Conservation (phyloP, 148 eudicot genomes). For the Amaranthus hypochondriacus region DNA sequence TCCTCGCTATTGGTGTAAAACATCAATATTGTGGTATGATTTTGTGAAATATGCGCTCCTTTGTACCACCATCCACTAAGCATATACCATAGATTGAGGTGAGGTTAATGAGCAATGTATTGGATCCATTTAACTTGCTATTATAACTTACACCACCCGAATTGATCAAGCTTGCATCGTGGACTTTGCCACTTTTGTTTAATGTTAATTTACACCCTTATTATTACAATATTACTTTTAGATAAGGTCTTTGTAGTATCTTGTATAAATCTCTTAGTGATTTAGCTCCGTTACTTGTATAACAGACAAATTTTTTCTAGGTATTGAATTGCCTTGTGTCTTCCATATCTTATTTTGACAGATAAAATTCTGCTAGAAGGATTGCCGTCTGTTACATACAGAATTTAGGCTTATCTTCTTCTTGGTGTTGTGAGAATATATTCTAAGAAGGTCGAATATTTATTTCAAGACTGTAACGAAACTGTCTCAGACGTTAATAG, state of each 20-base stretch:
- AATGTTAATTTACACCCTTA: too few species aligned
- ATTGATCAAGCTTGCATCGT: background rate
- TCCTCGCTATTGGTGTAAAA: background rate
- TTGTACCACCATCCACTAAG: background rate
- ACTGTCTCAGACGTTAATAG: conserved; percentile 32
- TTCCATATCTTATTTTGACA: conserved; percentile 24
- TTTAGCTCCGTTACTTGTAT: background rate
- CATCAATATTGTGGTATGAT: background rate
- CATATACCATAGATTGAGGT: background rate
- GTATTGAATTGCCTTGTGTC: conserved; percentile 3
- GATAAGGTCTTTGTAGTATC: background rate
- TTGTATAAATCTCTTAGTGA: background rate
- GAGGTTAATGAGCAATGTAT: background rate
- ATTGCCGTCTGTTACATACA: conserved; percentile 56
- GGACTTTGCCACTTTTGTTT: background rate
- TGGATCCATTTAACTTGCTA: background rate
- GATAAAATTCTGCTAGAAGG: conserved; percentile 68
- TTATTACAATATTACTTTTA: background rate
- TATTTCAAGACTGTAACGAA: conserved; percentile 50
- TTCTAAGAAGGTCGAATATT: conserved; percentile 73
- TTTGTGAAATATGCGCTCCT: background rate
- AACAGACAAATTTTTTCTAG: background rate
- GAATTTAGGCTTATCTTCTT: conserved; percentile 80
- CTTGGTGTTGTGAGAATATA: conserved; percentile 83
- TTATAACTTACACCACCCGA: background rate